Conservation (phyloP, 768 basidiomycete genomes). For the Termitomyces sp. region DNA sequence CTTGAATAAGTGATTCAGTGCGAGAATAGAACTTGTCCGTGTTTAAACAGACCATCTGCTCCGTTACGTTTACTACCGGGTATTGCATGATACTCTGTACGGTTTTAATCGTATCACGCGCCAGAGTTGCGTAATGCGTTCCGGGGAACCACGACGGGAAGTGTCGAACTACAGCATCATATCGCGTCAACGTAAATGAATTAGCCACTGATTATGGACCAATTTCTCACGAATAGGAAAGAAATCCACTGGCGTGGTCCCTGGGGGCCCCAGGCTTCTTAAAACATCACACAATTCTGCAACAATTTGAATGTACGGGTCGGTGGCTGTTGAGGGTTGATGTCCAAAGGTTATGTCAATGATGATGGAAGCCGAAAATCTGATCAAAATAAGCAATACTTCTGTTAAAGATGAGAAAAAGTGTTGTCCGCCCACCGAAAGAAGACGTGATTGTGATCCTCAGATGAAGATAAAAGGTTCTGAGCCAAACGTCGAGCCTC, state of each 20-base stretch:
- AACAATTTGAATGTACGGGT: constrained; percentile 8
- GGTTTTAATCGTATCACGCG: constrained; percentile 11
- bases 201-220: neutral
- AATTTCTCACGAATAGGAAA: constrained; percentile 11
- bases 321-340: neutral
- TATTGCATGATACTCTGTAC: constrained; percentile 1
- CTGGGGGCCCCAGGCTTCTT: constrained; percentile 3
- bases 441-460: neutral
- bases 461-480: constrained; percentile 5
- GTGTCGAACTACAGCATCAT: constrained; percentile 18
- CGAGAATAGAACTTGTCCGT: neutral
- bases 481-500: constrained; percentile 16
- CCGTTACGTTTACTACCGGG: constrained; percentile 10
- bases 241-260: constrained; percentile 8
- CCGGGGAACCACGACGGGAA: constrained; percentile 28
- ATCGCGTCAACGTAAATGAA: too few relatives aligned
- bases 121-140: constrained; percentile 14
- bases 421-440: neutral
- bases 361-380: constrained; percentile 10
- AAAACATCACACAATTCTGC: neutral
- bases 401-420: neutral
- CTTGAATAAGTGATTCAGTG: neutral
- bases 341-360: constrained; percentile 13
- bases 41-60: constrained; percentile 23
- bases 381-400: neutral